A percentile compares a stretch with the other conserved stretches of the same genome.
Evolutionary conservation across 345 rosid species (phyloP).

Genomic region (Balakata baccata): DNA sequence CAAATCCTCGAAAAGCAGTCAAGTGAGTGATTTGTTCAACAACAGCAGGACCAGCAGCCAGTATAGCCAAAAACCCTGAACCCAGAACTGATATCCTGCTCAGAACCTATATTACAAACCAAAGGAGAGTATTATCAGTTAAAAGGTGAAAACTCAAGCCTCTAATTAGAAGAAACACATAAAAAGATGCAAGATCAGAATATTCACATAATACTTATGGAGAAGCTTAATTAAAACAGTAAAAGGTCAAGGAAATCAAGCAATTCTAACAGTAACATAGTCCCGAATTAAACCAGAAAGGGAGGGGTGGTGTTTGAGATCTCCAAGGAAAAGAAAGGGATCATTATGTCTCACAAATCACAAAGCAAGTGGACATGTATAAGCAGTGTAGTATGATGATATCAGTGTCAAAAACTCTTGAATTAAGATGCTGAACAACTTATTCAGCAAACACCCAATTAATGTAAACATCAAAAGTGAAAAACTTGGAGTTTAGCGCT

Average conservation of each 20-base stretch:
- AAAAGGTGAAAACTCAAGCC: neutral
- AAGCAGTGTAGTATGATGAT: neutral
- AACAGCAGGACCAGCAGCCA: conserved; percentile 97
- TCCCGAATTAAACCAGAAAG: neutral
- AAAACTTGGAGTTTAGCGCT: too few species aligned
- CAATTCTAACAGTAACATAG: too few species aligned
- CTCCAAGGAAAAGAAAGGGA: too few species aligned
- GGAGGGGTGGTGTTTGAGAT: too few species aligned
- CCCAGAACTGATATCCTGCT: conserved; percentile 95
- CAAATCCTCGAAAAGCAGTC: conserved; percentile 97
- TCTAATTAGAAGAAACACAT: neutral
- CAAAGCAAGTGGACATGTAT: too few species aligned
- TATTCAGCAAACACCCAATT: neutral
- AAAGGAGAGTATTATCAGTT: conserved; percentile 4
- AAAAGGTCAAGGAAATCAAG: neutral
- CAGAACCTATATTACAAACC: conserved; percentile 55
- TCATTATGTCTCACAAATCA: too few species aligned
- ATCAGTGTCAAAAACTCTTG: neutral
- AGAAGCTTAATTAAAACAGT: neutral
- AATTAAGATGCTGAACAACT: neutral
- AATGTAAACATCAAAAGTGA: too few species aligned
- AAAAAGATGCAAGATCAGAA: neutral
- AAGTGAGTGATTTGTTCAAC: conserved; percentile 83
- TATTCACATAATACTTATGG: neutral
- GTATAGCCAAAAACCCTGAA: conserved; percentile 74